These are phyloP conservation scores for Alloteropsis semialata DNA, from an alignment of 176 grass and related monocot species.

Conservation along the genomic window DNA sequence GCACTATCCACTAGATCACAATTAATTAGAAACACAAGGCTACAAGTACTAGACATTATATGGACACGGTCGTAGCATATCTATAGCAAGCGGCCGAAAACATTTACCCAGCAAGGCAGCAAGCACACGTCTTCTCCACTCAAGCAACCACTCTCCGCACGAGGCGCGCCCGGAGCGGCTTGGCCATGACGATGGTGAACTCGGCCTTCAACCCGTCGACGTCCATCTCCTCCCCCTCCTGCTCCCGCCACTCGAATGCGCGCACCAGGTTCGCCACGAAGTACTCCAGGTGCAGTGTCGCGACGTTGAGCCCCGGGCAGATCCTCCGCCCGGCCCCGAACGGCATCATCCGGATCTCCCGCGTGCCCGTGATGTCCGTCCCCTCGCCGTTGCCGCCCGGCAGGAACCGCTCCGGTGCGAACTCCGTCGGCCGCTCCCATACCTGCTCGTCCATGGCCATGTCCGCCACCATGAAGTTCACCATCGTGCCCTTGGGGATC, in stretches of 20 bases:
- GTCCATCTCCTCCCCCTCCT: constrained; percentile 44
- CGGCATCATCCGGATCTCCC: constrained; percentile 60
- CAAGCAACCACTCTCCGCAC: neutral
- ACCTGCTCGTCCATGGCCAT: constrained; percentile 32
- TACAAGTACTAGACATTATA: too few species aligned
- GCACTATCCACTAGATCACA: too few species aligned
- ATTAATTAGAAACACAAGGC: too few species aligned
- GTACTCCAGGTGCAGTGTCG: constrained; percentile 31
- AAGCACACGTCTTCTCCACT: too few species aligned
- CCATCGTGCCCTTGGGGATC: constrained; percentile 27
- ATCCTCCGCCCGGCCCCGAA: constrained; percentile 35
- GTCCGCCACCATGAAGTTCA: constrained; percentile 41
- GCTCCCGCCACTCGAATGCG: neutral
- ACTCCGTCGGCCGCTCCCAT: constrained; percentile 46
- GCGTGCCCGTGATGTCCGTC: constrained; percentile 44
- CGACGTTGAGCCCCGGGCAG: constrained; percentile 34
- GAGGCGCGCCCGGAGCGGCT: constrained; percentile 25
- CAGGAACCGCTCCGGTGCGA: constrained; percentile 53
- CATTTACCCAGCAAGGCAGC: too few species aligned
- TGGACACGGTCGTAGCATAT: too few species aligned
- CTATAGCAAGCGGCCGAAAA: too few species aligned
- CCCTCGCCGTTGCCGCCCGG: constrained; percentile 32
- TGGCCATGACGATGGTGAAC: constrained; percentile 53
- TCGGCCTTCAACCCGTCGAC: constrained; percentile 13
- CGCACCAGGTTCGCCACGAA: constrained; percentile 34